Percentiles rank a stretch among this genome's conserved stretches.
Evolutionary conservation across 2,329 filamentous ascomycete genomes (phyloP).

Genomic region (Penicillium sp.): DNA sequence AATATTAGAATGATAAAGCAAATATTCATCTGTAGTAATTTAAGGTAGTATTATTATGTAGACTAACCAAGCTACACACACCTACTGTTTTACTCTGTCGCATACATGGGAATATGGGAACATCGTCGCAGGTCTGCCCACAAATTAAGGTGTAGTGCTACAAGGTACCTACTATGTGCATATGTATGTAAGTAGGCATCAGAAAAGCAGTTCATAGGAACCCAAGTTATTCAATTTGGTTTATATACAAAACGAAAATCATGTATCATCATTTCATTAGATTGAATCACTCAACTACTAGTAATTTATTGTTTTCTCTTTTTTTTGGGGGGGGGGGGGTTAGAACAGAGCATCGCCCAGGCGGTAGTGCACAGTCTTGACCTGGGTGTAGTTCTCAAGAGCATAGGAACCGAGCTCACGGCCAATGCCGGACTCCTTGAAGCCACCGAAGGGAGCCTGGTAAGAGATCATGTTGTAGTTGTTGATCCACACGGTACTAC

Average conservation of each 20-base stretch:
- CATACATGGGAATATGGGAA: background rate
- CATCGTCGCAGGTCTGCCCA: background rate
- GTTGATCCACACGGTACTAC: slow-evolving; percentile 62
- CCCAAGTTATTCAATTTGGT: slow-evolving; percentile 10
- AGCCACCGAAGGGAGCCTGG: slow-evolving; percentile 48
- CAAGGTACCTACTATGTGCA: background rate
- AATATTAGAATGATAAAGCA: background rate
- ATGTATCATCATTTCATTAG: slow-evolving; percentile 4
- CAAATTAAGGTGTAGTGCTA: background rate
- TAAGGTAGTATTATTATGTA: background rate
- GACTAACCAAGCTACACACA: background rate
- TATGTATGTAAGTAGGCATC: too few species aligned
- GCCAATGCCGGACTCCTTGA: slow-evolving; percentile 28
- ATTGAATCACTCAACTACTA: background rate
- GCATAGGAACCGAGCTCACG: slow-evolving; percentile 50
- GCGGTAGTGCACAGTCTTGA: slow-evolving; percentile 49
- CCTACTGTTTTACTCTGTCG: background rate
- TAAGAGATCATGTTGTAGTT: slow-evolving; percentile 66
- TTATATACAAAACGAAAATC: slow-evolving; percentile 14
- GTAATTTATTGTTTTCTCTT: background rate
- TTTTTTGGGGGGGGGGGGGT: too few species aligned
- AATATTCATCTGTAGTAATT: background rate
- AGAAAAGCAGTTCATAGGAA: background rate
- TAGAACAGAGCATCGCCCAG: slow-evolving; percentile 49
- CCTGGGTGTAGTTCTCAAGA: slow-evolving; percentile 51